Base-by-base conservation (phyloP, 495 filamentous ascomycete species). In the Bathelium albidoporum region DNA sequence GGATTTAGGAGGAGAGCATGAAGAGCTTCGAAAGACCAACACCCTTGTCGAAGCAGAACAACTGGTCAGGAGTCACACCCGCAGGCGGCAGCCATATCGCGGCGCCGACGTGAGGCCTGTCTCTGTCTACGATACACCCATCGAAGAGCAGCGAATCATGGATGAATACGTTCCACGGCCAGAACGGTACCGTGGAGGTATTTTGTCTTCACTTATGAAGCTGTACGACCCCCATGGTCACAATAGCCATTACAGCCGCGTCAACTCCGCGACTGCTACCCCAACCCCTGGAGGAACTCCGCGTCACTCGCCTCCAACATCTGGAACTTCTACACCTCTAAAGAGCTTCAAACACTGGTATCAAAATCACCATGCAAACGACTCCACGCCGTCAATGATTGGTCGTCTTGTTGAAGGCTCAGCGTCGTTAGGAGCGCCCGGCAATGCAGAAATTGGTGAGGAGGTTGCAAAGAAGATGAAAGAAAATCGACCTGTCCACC, bases 141-240 rank as follows among this genome's bases (percentile, higher is more conserved):
- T 79, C 9, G 82, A 84, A 41, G 85, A 87, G 45, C 74, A 79
- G 58, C 78, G 83, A 31, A 78, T 81, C 18, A 75, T 80, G 59
- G 83, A 89, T 61, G 79, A 81, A 52, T 91, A 89, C 67, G 79
- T 89, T 5, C 84, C 86, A 44, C 79, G 79, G 16, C 91, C 89
- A 2, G 71, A 80, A 7, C 81, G 87, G 58, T 94, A 89, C 71
- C 87, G 85, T 52, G 84, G 85, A 41, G 90, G 92, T 32, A 82
- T 95, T 52, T 77, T 97, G 9, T 85, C 86, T 4, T 88, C 84
- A 9, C 75, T 97, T 1, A 76, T 96, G 61, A 95, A 89, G 72
- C 80, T 95, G 12, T 87, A 92, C 22, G 55, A 64, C 18, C 61
- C 61, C 39, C 49, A 55, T 14, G 24, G 36, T 3, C 60, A 63